Evolutionary conservation across 805 yeast species (phyloP).

Genomic region (Teunomyces cretensis): DNA sequence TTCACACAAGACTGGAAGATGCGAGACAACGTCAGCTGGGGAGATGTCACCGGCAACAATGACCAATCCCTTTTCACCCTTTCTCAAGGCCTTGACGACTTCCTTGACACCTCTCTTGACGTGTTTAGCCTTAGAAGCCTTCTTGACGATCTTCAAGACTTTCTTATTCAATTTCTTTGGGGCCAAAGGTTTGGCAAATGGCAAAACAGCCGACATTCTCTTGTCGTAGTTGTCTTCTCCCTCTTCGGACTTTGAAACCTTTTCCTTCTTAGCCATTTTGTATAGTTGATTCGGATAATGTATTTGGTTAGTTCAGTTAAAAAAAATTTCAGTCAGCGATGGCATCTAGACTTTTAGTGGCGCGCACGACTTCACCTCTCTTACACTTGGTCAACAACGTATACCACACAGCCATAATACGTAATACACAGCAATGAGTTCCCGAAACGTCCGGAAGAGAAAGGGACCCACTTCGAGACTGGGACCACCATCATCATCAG

Average conservation of each 20-base stretch:
- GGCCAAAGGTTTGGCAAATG: constrained; percentile 94
- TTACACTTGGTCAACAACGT: not conserved
- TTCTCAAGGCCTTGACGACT: constrained; percentile 95
- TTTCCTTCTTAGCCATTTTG: constrained; percentile 47
- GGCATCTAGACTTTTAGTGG: constrained; percentile 5
- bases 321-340: constrained; percentile 11
- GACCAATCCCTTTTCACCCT: constrained; percentile 97
- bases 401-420: not conserved
- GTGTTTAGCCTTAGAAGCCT: constrained; percentile 97
- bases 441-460: not conserved
- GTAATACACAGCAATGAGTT: not conserved
- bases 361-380: not conserved
- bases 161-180: constrained; percentile 94
- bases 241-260: constrained; percentile 40
- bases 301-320: not conserved
- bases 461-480: not conserved
- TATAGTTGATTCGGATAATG: not conserved
- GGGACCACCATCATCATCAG: not conserved
- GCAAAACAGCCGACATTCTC: constrained; percentile 84
- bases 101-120: constrained; percentile 99
- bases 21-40: constrained; percentile 96
- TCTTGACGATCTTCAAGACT: constrained; percentile 91
- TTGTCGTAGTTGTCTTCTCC: constrained; percentile 81
- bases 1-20: constrained; percentile 96
- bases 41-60: constrained; percentile 97